Base-by-base conservation (phyloP, 768 basidiomycete genomes). In the Phaffia australis region DNA sequence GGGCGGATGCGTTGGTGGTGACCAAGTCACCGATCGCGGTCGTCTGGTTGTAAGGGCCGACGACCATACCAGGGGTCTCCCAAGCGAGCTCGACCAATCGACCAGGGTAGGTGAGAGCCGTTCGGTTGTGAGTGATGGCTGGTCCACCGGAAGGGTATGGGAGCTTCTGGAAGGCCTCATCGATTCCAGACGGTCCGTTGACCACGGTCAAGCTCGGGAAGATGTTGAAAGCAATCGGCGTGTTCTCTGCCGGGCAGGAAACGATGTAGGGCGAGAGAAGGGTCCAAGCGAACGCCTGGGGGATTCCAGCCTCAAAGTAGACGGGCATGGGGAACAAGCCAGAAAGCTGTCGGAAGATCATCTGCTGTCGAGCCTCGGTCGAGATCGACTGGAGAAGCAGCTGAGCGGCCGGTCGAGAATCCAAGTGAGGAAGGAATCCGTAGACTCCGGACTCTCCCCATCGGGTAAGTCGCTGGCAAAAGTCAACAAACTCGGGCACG, bases 241-340 rank as follows among this genome's bases (percentile, higher is more conserved):
- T 81, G 73, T 83, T 84, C 64, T 79, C 77, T 1, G 76, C 75
- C 0, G 83, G 83, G 73, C 84, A 86, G 5, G 73, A 74, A 2
- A 77, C 71, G 72, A 84, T 77, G 72, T 81, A 83, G 0, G 80
- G 82, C 18, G 81, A 77, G 7, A 85, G 77, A 16, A 84, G 75
- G 7, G 84, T 83, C 85, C 84, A 85, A 0, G 80, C 79, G 82
- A 83, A 83, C 9, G 80, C 76, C 72, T 85, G 84, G 2, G 84
- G 82, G 71, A 85, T 81, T 46, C 81, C 81, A 0, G 81, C 54
- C 6, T 61, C 48, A 16, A 66, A 62, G 57, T 76, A 55, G 49
- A 78, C 79, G 5, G 83, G 81, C 81, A 84, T 82, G 0, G 83
- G 83, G 77, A 82, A 82, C n/a, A 81, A 72, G 0, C 83, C 84